Evolutionary conservation across 75 land plant species (phyloP), one percentile per base, ranked within the genome.

Genomic region (Pinus tabuliformis): DNA sequence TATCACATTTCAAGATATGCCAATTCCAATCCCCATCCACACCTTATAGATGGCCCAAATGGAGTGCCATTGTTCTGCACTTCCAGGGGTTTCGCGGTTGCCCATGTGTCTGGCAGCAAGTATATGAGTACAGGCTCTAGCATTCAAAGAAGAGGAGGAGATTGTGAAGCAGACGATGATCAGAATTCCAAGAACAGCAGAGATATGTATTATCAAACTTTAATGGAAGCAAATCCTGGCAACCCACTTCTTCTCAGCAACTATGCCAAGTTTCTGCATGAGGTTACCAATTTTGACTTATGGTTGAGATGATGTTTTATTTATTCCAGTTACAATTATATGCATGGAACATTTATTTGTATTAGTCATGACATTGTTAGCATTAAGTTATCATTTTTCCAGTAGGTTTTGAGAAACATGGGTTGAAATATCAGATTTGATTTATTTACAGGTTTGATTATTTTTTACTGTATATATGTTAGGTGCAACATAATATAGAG

Each of bases 171-270:
- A n/a, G 78, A 37, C 9, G 75, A 73, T 1, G 60, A 49, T 66
- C 21, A 58, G 62, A 77, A 65, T 65, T 36, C 70, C 20, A 65
- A 14, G 75, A 37, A 14, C 56, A 73, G 73, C 22, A 77, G 75
- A 56, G 89, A 90, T 36, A 60, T 60, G 39, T 80, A 83, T 74
- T 91, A 88, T 45, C 79, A 68, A 70, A 81, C 63, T 36, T 79
- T 91, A 88, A 82, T 91, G 49, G 83, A 88, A 36, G 86, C 86
- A 13, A 79, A 91, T 70, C 93, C 93, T 59, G 75, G 80, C 15
- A 88, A 91, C 18, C 16, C 88, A 30, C 77, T 91, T 13, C 22
- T 91, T 26, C 82, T 91, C 18, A 80, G 81, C 14, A 91, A 91
- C 33, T 88, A 88, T 75, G 86, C 89, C 49, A 88, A 74, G 72